phyloP scores from a whole-genome alignment of 257 asterid species.

The Dorcoceras hygrometricum region DNA sequence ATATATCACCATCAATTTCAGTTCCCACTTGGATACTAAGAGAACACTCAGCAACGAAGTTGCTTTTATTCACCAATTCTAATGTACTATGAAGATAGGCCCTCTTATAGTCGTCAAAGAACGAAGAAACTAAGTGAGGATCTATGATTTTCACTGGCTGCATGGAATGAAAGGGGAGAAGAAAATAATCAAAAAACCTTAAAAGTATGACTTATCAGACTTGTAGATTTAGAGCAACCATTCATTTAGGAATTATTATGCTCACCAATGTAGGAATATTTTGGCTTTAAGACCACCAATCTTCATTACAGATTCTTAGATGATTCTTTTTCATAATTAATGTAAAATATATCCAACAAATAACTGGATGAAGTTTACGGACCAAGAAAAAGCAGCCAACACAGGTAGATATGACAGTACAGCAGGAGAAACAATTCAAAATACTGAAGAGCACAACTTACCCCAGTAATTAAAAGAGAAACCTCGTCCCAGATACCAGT shows the following conservation, averaged over 20 bases:
- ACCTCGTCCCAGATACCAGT: conserved; percentile 99
- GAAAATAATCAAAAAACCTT: conserved; percentile 27
- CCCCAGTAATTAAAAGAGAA: conserved; percentile 87
- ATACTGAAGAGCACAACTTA: conserved; percentile 37
- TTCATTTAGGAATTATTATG: not conserved
- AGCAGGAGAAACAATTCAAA: conserved; percentile 16
- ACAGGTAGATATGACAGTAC: not conserved
- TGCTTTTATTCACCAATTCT: conserved; percentile 71
- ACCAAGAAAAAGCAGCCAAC: not conserved
- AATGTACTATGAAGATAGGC: conserved; percentile 71
- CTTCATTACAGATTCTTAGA: conserved; percentile 13
- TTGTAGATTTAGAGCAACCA: conserved; percentile 5
- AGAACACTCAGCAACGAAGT: conserved; percentile 59
- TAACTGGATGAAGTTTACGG: conserved; percentile 3
- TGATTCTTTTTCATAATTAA: conserved; percentile 18
- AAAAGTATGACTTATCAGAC: conserved; percentile 2
- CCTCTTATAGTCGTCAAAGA: conserved; percentile 63
- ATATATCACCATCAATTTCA: conserved; percentile 60
- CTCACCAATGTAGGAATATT: conserved; percentile 7
- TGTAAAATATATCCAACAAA: conserved; percentile 1
- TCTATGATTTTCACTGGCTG: conserved; percentile 97
- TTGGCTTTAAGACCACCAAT: conserved; percentile 19
- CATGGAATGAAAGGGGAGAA: conserved; percentile 33
- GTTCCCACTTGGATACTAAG: conserved; percentile 83
- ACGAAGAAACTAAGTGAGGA: conserved; percentile 90